phyloP scores from a whole-genome alignment of 768 basidiomycete genomes.

The Trametes elegans region DNA sequence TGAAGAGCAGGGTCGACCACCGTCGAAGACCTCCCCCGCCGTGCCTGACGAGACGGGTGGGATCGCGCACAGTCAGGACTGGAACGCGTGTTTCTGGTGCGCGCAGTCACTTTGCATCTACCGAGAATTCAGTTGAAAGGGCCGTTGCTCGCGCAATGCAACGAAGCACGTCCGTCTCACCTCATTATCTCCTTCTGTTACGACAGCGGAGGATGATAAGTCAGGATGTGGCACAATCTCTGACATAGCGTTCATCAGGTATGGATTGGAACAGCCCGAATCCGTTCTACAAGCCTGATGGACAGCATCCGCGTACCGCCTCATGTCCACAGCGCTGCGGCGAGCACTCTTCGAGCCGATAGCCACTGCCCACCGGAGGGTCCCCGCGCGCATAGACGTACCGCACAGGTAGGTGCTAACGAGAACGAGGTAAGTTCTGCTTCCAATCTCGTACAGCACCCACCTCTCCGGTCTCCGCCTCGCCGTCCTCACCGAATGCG shows the following conservation, averaged over 20 bases:
- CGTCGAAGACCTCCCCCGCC: too few species aligned
- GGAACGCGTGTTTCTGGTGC: too few species aligned
- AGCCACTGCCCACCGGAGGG: slow-evolving; percentile 3
- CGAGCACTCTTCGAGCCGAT: slow-evolving; percentile 3
- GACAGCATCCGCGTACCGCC: slow-evolving; percentile 4
- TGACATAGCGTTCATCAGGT: slow-evolving; percentile 5
- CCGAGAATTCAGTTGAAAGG: too few species aligned
- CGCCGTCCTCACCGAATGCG: neutral
- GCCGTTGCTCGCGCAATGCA: slow-evolving; percentile 1
- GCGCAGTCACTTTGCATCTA: too few species aligned
- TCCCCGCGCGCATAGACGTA: neutral
- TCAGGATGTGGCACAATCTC: neutral
- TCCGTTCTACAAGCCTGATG: slow-evolving; percentile 5
- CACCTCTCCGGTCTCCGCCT: neutral
- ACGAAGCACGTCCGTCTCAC: neutral
- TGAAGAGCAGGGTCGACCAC: too few species aligned
- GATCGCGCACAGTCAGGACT: too few species aligned
- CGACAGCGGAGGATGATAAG: neutral
- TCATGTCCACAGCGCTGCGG: slow-evolving; percentile 2
- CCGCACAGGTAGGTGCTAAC: slow-evolving; percentile 11
- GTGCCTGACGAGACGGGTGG: too few species aligned
- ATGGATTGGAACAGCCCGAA: slow-evolving; percentile 7
- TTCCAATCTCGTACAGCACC: slow-evolving; percentile 10
- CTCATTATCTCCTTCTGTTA: neutral
- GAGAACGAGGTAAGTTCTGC: slow-evolving; percentile 1